phyloP scores from a whole-genome alignment of 2,329 filamentous ascomycete genomes.

The Colletotrichum brevisporum region DNA sequence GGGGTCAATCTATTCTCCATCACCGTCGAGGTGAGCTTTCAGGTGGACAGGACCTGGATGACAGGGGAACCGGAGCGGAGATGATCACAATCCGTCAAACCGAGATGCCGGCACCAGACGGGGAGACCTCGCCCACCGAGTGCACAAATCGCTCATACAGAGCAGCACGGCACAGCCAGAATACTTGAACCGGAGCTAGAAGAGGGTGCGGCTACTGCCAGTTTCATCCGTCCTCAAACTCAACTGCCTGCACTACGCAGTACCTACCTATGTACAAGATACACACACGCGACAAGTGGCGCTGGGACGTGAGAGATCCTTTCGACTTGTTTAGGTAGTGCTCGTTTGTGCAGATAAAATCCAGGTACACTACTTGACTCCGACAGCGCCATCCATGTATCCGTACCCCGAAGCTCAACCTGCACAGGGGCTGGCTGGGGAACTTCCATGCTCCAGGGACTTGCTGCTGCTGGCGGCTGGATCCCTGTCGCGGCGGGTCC shows the following conservation, averaged over 20 bases:
- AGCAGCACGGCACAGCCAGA: not conserved
- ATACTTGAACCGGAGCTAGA: not conserved
- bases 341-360: too few species aligned
- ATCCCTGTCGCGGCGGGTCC: slow-evolving; percentile 34
- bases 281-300: not conserved
- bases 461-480: not conserved
- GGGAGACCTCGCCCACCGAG: not conserved
- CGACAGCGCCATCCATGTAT: slow-evolving; percentile 17
- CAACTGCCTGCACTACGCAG: not conserved
- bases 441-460: slow-evolving; percentile 15
- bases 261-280: too few species aligned
- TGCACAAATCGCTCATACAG: not conserved
- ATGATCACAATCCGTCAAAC: slow-evolving; percentile 38
- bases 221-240: slow-evolving; percentile 19
- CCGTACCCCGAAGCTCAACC: slow-evolving; percentile 11
- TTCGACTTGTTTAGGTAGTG: too few species aligned
- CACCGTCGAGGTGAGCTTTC: slow-evolving; percentile 23
- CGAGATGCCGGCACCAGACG: slow-evolving; percentile 23
- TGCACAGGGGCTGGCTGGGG: slow-evolving; percentile 18
- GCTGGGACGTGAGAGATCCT: not conserved
- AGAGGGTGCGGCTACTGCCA: not conserved
- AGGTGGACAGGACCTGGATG: slow-evolving; percentile 18
- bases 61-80: slow-evolving; percentile 19
- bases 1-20: slow-evolving; percentile 31
- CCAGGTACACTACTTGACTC: not conserved